Base-by-base conservation (phyloP, 352 stramenopile genomes). In the Elongisporangium prolatum region DNA sequence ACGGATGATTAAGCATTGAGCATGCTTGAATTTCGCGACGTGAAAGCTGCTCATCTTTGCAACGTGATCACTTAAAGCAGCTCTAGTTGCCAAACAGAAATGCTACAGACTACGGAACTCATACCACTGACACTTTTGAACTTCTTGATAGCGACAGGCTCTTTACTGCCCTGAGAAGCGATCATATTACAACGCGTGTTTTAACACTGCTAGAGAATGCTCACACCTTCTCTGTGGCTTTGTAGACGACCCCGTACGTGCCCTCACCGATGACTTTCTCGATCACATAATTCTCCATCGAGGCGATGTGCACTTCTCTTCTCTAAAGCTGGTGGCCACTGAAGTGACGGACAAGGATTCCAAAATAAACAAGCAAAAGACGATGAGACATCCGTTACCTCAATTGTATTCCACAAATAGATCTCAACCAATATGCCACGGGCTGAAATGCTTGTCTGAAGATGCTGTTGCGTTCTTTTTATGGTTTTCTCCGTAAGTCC, bases 231-330 rank as follows among this genome's bases (percentile, higher is more conserved):
- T 92, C 84, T 34, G 69, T 75, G 13, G 84, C 84, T 52, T 87
- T 86, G 61, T 89, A 94, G 20, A 94, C 82, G 44, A 92, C 68
- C 17, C 84, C 84, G 60, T 92, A 94, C 21, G 84, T 92, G 40
- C 84, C 84, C 69, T 94, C 84, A 21, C 84, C 84, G 44, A 94
- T 91, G 21, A 92, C 61, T 49, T 91, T 91, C 40, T 94, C 84
- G 5, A 94, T 59, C 48, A 71, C 61, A 58, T 94, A 94, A 59
- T 88, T 86, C 58, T 94, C 80, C 84, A 94, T 94, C 24, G 5
- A 17, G 21, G 18, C 55, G 20, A 22, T 25, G n/a, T 40, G 2
- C 21, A 50, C n/a, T n/a, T n/a, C n/a, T n/a, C n/a, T 24, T 17
- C 9, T 22, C n/a, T 52, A 54, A 6, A 44, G 6, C 18, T n/a